Percentiles rank a stretch among this genome's conserved stretches.
phyloP scores from a whole-genome alignment of 176 grass and related monocot genomes.

The Zoysia japonica region DNA sequence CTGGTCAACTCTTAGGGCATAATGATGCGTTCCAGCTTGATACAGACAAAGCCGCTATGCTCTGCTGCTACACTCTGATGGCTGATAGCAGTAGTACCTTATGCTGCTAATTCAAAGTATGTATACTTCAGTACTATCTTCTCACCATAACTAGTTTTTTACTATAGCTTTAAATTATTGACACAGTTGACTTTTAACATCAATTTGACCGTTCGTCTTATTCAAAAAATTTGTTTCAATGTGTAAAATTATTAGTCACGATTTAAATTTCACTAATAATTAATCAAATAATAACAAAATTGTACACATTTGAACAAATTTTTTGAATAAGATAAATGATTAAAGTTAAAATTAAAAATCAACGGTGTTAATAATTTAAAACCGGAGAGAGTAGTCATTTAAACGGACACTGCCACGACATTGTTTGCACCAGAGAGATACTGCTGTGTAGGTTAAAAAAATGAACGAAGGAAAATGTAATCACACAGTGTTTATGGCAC shows the following conservation, averaged over 20 bases:
- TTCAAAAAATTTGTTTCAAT: too few relatives aligned
- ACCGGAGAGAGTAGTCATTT: too few relatives aligned
- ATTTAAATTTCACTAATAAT: too few relatives aligned
- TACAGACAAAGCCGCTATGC: conserved; percentile 57
- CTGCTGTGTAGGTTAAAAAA: background rate
- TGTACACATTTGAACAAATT: too few relatives aligned
- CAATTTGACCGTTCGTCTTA: too few relatives aligned
- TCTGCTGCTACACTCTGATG: conserved; percentile 21
- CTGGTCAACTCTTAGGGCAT: conserved; percentile 58
- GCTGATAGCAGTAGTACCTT: background rate
- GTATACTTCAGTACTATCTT: background rate
- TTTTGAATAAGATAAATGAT: too few relatives aligned
- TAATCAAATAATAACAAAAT: too few relatives aligned
- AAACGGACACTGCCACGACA: background rate
- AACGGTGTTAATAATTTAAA: too few relatives aligned
- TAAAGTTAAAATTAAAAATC: too few relatives aligned
- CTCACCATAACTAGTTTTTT: conserved; percentile 1
- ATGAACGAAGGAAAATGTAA: background rate
- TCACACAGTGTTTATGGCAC: background rate
- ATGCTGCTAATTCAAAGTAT: background rate
- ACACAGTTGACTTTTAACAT: too few relatives aligned
- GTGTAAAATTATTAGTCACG: too few relatives aligned
- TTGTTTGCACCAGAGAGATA: background rate
- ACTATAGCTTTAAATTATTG: background rate
- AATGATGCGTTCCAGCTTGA: conserved; percentile 45